Evolutionary conservation across 1,139 yeast species (phyloP), one percentile per base, ranked within the genome.

Genomic region (Debaryomycetaceae sp.): DNA sequence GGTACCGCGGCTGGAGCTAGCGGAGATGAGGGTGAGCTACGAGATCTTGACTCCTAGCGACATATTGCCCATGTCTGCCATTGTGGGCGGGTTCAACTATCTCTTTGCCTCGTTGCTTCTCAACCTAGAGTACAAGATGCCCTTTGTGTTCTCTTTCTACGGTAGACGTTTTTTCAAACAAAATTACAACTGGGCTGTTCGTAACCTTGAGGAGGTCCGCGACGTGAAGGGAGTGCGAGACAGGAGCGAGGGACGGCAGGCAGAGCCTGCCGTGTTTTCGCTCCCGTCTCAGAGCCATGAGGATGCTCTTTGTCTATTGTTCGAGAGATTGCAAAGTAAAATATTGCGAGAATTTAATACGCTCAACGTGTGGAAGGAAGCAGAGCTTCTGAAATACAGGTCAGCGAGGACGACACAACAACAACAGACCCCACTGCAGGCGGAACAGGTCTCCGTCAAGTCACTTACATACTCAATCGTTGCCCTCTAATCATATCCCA

Each of bases 91-190:
- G n/a, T 49, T 68, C 34, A 63, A 70, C 45, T 68, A 70, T 45
- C 52, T 65, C 41, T 47, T 69, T 39, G 48, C 53, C 4, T 63
- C 72, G 1, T 55, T 69, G 50, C 38, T 66, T 6, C 14, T 71
- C 23, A 54, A 65, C 20, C 50, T 68, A 24, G 78, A 72, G 49
- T 46, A 42, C 37, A 43, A 45, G 38, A 62, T 53, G 40, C 78
- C 78, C 1, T 56, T 70, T 13, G 61, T 68, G 2, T 71, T 72
- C 45, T 70, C 76, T n/a, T 56, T 52, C 24, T 59, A 63, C 45
- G 75, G 75, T 1, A 54, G 76, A 31, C 55, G 50, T 14, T 50
- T 60, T 30, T 56, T 71, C 40, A 48, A 49, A 34, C 44, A 57
- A 24, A 70, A 68, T 51, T 62, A 65, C 51, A 48, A 47, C 13